Base-by-base conservation (phyloP, 2,329 filamentous ascomycete genomes). In the Macrophomina phaseolina region DNA sequence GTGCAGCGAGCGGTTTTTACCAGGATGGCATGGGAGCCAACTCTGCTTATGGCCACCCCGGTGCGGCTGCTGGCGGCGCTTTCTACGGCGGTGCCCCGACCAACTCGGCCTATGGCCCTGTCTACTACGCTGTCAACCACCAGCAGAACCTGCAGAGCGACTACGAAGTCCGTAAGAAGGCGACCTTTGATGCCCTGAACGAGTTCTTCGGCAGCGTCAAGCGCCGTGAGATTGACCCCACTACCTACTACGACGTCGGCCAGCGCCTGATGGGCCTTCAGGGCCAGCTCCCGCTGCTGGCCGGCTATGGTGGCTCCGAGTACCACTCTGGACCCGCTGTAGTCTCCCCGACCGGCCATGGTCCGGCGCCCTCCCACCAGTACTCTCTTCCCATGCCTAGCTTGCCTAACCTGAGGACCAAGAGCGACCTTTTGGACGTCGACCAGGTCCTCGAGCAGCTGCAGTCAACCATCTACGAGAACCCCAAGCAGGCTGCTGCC, bases 361-460 rank as follows among this genome's bases (percentile, higher is more conserved):
- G 67, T 18, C 85, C 65, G 32, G 18, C 89, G 45, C 86, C 90
- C 48, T 89, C 92, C 77, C 92, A 94, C 63, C 84, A 86, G 74
- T 97, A 97, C 81, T 92, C 93, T 69, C 85, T 97, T 67, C 92
- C 95, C 64, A 89, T 93, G 9, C 92, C 95, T 64, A 96, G 42
- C 32, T 89, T 93, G 9, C 93, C 97, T 83, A 96, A 93, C 73
- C 86, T 96, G 66, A 90, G 94, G 75, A 97, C 94, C 58, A 97
- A 98, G 86, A 93, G 89, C 77, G 95, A 99, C 77, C 85, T 99
- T 51, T 84, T 97, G 77, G 93, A 97, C 77, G 94, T 98, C 74
- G 95, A 98, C 78, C 91, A 93, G 75, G 92, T 98, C 78, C 87
- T 99, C 65, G 93, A 97, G 81, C 93, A 97, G 81, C 94, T 98